Evolutionary conservation across 2,329 filamentous ascomycete genomes (phyloP).

Genomic region (Fusarium pseudoanthophilum): DNA sequence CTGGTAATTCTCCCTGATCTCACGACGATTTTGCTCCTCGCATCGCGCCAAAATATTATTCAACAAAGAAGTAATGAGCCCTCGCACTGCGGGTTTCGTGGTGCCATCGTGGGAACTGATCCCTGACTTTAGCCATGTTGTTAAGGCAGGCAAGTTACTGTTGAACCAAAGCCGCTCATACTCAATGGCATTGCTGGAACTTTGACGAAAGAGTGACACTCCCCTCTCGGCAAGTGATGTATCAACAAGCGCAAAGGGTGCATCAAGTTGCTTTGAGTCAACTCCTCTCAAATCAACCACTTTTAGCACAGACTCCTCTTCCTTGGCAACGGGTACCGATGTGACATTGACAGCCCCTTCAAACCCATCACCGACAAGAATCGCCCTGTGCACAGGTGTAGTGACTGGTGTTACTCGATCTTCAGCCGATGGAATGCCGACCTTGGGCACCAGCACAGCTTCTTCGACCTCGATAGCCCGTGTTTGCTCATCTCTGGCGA

Average conservation of each 20-base stretch:
- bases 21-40: conserved; percentile 52
- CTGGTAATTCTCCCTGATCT: conserved; percentile 53
- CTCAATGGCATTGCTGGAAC: conserved; percentile 73
- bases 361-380: conserved; percentile 80
- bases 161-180: conserved; percentile 80
- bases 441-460: conserved; percentile 76
- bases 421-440: conserved; percentile 75
- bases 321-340: conserved; percentile 53
- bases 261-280: conserved; percentile 48
- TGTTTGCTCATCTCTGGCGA: conserved; percentile 46
- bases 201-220: conserved; percentile 74
- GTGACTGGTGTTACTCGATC: conserved; percentile 74
- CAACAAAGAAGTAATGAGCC: conserved; percentile 75
- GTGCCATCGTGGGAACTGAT: conserved; percentile 53
- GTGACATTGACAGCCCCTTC: conserved; percentile 69
- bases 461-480: conserved; percentile 63
- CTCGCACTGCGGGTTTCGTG: conserved; percentile 74
- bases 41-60: conserved; percentile 63
- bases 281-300: conserved; percentile 68
- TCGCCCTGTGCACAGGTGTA: conserved; percentile 84
- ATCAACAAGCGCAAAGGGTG: conserved; percentile 70
- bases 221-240: conserved; percentile 70
- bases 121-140: conserved; percentile 71
- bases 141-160: conserved; percentile 74
- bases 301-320: conserved; percentile 58